Evolutionary conservation across 208 protist genomes (phyloP).

Genomic region (Acanthamoeba castellanii): DNA sequence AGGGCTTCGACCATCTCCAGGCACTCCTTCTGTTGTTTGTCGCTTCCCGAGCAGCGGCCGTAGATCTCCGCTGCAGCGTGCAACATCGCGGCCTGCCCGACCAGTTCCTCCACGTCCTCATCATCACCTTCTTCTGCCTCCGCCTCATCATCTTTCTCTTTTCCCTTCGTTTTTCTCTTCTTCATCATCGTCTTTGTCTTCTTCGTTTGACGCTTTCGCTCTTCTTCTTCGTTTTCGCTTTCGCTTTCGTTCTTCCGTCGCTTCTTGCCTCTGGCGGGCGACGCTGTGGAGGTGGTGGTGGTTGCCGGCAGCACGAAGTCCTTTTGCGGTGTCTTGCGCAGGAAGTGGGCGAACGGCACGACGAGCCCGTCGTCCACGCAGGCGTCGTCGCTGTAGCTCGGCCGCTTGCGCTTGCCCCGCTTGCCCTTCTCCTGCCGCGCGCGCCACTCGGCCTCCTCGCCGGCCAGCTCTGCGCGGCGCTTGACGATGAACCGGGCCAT

Average conservation of each 20-base stretch:
- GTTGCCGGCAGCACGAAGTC: not conserved
- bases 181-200: not conserved
- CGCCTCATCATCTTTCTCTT: not conserved
- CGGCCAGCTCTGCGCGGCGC: not conserved
- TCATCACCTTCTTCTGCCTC: not conserved
- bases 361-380: not conserved
- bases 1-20: no score
- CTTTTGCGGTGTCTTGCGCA: not conserved
- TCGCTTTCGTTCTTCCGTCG: not conserved
- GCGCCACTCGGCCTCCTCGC: not conserved
- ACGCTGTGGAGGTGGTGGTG: not conserved
- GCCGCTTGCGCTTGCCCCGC: not conserved
- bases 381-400: not conserved
- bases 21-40: not conserved
- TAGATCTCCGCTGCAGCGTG: no score
- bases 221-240: not conserved
- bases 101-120: not conserved
- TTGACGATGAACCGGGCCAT: not conserved
- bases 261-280: not conserved
- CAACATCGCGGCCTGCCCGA: no score
- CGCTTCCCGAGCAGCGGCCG: not conserved
- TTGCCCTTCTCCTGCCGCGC: not conserved
- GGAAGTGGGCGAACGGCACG: not conserved
- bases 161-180: not conserved
- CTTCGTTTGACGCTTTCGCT: not conserved